Percentiles rank a stretch among this genome's conserved stretches.
Evolutionary conservation across 2,329 filamentous ascomycete species (phyloP).

Genomic region (Paecilomyces sp.): DNA sequence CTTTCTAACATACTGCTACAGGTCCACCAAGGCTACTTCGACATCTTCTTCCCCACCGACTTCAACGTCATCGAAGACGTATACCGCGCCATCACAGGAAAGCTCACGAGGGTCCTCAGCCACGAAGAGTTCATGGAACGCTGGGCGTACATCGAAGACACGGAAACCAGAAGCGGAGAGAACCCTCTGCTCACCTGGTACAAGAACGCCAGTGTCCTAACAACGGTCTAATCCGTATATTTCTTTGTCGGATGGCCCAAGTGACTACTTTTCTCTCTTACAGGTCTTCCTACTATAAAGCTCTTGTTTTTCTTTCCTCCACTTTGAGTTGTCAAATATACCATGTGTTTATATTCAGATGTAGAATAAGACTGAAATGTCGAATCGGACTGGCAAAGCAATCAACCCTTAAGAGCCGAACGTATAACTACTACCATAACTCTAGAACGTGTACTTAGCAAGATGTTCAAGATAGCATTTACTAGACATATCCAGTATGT

Average conservation of each 20-base stretch:
- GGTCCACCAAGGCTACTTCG: constrained; percentile 98
- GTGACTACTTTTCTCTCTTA: neutral
- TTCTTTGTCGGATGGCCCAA: neutral
- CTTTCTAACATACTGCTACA: constrained; percentile 27
- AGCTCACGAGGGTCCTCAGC: constrained; percentile 73
- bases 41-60: constrained; percentile 96
- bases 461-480: neutral
- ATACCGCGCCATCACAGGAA: constrained; percentile 88
- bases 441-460: neutral
- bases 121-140: constrained; percentile 87
- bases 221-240: constrained; percentile 58
- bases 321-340: neutral
- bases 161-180: constrained; percentile 80
- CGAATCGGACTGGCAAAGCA: neutral
- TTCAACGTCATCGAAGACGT: constrained; percentile 86
- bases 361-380: neutral
- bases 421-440: neutral
- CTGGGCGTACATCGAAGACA: constrained; percentile 89
- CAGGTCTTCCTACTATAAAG: neutral
- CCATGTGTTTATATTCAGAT: neutral
- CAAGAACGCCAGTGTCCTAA: constrained; percentile 87
- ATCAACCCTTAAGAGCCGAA: neutral
- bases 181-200: constrained; percentile 92
- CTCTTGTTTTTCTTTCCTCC: neutral
- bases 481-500: too few species aligned